Evolutionary conservation across 331 rosid species (phyloP), one percentile per base, ranked within the genome.

Genomic region (Quercus lobata): DNA sequence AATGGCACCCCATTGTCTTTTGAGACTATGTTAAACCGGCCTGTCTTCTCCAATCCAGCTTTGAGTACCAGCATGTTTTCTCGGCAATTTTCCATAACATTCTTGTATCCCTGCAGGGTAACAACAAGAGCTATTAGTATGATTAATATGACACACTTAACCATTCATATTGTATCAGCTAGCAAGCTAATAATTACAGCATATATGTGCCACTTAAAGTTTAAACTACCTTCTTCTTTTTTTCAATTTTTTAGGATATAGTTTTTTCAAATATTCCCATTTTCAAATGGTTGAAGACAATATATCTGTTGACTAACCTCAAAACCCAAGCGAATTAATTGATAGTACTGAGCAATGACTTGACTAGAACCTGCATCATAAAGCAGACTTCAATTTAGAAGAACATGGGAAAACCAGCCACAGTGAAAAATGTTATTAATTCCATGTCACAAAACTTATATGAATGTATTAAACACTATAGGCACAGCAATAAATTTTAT

Each of bases 291-390:
- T 37, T 7, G 46, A 37, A 37, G 46, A 37, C 46, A 37, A 24
- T 60, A 19, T 19, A 68, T 68, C 49, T 19, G 16, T 68, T n/a
- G 68, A 55, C 57, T 41, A 24, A 80, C 97, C 92, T 92, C 97
- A 62, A 3, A 83, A 71, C 97, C 97, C 79, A 93, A 84, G 77
- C 97, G 97, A 74, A 93, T 93, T 55, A 93, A 89, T 74, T 93
- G 97, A 79, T 93, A 93, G 80, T 93, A 93, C 80, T 93, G 97
- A 78, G 97, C 97, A 84, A 93, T 93, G 32, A 93, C 81, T 86
- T 93, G 97, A 84, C 97, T 93, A 53, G 97, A 91, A 80, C 97
- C 97, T 92, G 89, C 88, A 83, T 35, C 22, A 18, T 5, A 34
- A 68, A 34, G 4, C 72, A 18, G 16, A 68, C 24, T 7, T 21